Evolutionary conservation across 371 early-diverging fungal genomes (phyloP).

Genomic region (Mortierella sp.): DNA sequence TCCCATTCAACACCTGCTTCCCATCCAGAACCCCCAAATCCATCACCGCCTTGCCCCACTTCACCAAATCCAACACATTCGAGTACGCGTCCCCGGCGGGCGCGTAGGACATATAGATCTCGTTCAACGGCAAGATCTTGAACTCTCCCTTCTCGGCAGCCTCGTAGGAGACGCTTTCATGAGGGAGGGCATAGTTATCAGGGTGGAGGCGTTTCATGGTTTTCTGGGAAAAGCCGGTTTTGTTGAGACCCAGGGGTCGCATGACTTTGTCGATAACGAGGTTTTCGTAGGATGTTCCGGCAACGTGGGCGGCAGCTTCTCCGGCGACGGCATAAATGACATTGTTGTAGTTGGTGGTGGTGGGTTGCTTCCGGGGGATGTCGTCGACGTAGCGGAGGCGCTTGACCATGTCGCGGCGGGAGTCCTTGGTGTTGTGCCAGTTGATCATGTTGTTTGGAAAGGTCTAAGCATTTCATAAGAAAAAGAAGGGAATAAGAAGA

Average conservation of each 20-base stretch:
- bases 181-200: slow-evolving; percentile 12
- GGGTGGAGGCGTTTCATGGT: not conserved
- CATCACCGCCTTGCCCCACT: slow-evolving; percentile 19
- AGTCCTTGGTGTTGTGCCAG: not conserved
- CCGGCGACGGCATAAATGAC: slow-evolving; percentile 15
- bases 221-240: not conserved
- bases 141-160: not conserved
- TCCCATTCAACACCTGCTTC: slow-evolving; percentile 21
- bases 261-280: slow-evolving; percentile 14
- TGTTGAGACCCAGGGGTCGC: slow-evolving; percentile 1
- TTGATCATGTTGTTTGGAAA: not conserved
- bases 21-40: slow-evolving; percentile 12
- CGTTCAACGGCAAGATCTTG: not conserved
- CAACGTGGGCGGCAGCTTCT: slow-evolving; percentile 19
- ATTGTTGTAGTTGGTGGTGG: slow-evolving; percentile 8
- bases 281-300: slow-evolving; percentile 12
- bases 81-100: slow-evolving; percentile 28
- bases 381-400: slow-evolving; percentile 9
- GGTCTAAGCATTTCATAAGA: not conserved
- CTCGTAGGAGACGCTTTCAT: not conserved
- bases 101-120: not conserved
- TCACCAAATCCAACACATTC: slow-evolving; percentile 21
- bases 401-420: slow-evolving; percentile 13
- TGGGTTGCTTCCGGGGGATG: not conserved
- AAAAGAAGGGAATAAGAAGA: not conserved